Evolutionary conservation across 805 yeast genomes (phyloP), one percentile per base, ranked within the genome.

Genomic region (Schwanniomyces sp.): DNA sequence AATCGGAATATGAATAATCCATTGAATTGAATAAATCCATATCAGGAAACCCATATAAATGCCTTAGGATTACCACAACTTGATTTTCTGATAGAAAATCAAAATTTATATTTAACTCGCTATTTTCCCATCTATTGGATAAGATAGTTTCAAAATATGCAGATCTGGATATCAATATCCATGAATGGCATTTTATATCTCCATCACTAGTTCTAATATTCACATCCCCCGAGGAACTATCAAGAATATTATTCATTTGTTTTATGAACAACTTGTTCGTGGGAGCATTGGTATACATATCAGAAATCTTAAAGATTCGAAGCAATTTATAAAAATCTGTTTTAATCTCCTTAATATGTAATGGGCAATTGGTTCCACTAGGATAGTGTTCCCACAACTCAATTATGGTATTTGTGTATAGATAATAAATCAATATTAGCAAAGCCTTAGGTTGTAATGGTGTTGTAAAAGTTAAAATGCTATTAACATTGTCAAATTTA

Each of bases 111-210:
- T 49, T 46, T 1, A 48, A 54, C 9, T 24, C 24, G 4, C 51
- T 48, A 8, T 50, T 46, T 8, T 53, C 59, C 95, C 94, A 88
- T 41, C 81, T 59, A 0, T 64, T 58, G 0, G 85, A 76, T 30
- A 86, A 71, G 2, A 81, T 52, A 0, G 84, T 74, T 46, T 80
- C 84, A 60, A 91, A 88, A 57, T 75, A 87, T 0, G 80, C 82
- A 41, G 84, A 79, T 49, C 95, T 66, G 0, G 78, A 62, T 4
- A 67, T 58, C n/a, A 91, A 57, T 4, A 89, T 64, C 9, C 72
- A 69, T 2, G 84, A 75, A 56, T 82, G 81, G 6, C 80, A 76
- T 4, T 50, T 47, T 0, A 76, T 29, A n/a, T 63, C 68, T 0
- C 80, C 82, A 53, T 81, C 84, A 1, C 64, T 51, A n/a, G 85